Evolutionary conservation across 805 yeast species (phyloP), one percentile per base, ranked within the genome.

Genomic region (Lachancea dasiensis): DNA sequence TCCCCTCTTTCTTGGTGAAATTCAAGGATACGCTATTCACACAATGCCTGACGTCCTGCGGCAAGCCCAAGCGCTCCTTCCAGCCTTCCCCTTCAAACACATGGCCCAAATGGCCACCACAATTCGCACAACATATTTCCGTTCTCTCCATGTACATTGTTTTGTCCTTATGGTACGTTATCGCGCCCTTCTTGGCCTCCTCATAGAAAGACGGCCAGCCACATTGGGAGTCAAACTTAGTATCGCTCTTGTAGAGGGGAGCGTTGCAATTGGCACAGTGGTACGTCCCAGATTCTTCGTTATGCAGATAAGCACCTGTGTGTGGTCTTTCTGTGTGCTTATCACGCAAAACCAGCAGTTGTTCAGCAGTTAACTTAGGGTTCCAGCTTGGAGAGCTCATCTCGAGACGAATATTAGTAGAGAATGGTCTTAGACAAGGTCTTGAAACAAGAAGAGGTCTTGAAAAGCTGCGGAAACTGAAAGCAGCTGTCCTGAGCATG

Each of bases 151-250:
- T 87, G 0, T 97, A 97, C 34, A 65, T 62, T 6, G 80, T 60
- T 0, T 40, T 51, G 59, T 92, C 98, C 14, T 66, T 69, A 41
- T 72, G 62, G 9, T 81, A 68, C 15, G 61, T 69, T 27, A 92
- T 70, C 5, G 95, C 70, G 0, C 87, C 89, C 0, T 95, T 94
- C 27, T 85, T 66, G 1, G 95, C 39, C 22, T 55, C 96, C 41
- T 86, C 82, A 60, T 81, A 90, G 61, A 92, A 92, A 0, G 96
- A 89, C 1, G 98, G 98, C 98, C 98, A 92, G 2, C 98, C 98
- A 61, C 98, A 92, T 38, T 86, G 86, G 9, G 95, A 77, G 41
- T 81, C 79, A 52, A 92, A 92, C 60, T 92, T 90, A 3, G 95
- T 73, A 22, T 71, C 66, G 20, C 95, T 79, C 43, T 72, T 72